A percentile compares a stretch with the other conserved stretches of the same genome.
Evolutionary conservation across 1,284 basidiomycete species (phyloP).

Genomic region (Tilletia walkeri): DNA sequence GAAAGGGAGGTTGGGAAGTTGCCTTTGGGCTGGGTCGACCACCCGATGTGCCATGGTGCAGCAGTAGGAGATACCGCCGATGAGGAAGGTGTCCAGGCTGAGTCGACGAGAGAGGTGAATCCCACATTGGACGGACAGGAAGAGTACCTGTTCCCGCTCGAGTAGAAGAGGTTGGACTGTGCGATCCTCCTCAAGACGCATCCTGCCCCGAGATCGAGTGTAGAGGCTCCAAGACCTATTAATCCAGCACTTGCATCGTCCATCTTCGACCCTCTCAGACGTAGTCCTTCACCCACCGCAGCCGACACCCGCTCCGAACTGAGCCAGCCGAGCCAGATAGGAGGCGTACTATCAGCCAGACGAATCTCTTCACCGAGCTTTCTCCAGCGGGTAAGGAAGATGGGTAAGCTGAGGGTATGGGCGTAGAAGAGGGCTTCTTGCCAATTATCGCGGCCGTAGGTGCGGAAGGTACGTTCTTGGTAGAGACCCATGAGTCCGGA

Average conservation of each 20-base stretch:
- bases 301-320: not conserved
- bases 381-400: constrained; percentile 59
- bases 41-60: no score
- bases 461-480: constrained; percentile 76
- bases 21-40: constrained; percentile 6
- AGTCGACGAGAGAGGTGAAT: constrained; percentile 21
- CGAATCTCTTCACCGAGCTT: constrained; percentile 27
- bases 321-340: constrained; percentile 15
- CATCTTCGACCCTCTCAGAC: not conserved
- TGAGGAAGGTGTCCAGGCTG: constrained; percentile 40
- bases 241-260: no score
- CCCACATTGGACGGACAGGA: not conserved
- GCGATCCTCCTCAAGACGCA: constrained; percentile 47
- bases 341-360: constrained; percentile 33
- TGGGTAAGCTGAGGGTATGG: constrained; percentile 68
- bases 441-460: constrained; percentile 71
- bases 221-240: constrained; percentile 34
- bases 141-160: not conserved
- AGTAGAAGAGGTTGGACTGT: not conserved
- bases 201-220: constrained; percentile 64
- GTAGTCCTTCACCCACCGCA: not conserved
- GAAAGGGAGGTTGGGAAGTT: constrained; percentile 17
- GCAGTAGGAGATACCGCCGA: not conserved
- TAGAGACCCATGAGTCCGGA: constrained; percentile 79
- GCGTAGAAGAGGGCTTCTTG: constrained; percentile 84